Evolutionary conservation across 2,329 filamentous ascomycete genomes (phyloP).

Genomic region (Ophiostoma piceae): DNA sequence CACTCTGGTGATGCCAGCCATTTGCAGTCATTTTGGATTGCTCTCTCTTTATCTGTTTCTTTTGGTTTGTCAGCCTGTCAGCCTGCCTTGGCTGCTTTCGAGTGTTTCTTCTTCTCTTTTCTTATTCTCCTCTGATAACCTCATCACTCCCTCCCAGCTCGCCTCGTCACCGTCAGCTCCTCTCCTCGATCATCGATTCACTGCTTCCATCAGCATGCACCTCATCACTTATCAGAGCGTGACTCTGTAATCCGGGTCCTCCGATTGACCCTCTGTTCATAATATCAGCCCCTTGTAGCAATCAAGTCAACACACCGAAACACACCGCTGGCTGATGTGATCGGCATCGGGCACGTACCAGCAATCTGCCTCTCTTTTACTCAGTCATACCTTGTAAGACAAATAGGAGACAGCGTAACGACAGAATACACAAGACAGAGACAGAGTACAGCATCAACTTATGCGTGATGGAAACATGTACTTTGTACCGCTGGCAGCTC

Average conservation of each 20-base stretch:
- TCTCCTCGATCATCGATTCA: neutral
- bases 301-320: neutral
- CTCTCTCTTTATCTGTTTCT: neutral
- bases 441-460: neutral
- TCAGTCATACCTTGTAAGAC: neutral
- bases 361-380: neutral
- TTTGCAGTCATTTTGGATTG: neutral
- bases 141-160: neutral
- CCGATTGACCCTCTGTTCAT: neutral
- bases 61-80: neutral
- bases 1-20: neutral
- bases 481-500: neutral
- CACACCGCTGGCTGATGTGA: slow-evolving; percentile 10
- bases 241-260: neutral
- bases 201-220: neutral
- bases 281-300: neutral
- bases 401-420: neutral
- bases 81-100: neutral
- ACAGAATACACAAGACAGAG: neutral
- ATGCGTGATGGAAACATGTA: neutral
- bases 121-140: too few species aligned
- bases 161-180: neutral
- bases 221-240: neutral
- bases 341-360: slow-evolving; percentile 7
- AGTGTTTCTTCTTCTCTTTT: neutral